Conservation (phyloP, 2,329 filamentous ascomycete genomes). For the Aspergillus clavatus region DNA sequence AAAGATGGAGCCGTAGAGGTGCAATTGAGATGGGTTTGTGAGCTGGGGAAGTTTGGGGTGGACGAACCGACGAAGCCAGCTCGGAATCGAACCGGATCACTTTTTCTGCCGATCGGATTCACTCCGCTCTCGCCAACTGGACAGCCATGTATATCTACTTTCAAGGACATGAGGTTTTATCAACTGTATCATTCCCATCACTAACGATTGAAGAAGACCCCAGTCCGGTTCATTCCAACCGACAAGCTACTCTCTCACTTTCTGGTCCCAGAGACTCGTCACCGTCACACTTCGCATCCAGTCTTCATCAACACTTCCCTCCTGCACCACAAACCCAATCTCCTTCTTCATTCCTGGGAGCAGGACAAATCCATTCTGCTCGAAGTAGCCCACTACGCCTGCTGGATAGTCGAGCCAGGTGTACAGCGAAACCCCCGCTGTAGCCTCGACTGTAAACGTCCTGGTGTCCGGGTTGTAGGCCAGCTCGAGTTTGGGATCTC, state of each 20-base stretch:
- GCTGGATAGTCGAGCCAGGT: conserved; percentile 53
- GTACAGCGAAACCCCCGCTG: conserved; percentile 47
- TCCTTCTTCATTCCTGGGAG: conserved; percentile 42
- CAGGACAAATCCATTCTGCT: conserved; percentile 52
- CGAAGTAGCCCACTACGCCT: conserved; percentile 48
- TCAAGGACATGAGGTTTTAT: no score
- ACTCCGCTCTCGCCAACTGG: neutral
- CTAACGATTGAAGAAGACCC: no score
- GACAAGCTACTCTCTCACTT: neutral
- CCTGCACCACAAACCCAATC: conserved; percentile 45
- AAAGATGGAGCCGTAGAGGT: neutral
- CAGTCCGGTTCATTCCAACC: no score
- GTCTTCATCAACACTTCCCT: conserved; percentile 39
- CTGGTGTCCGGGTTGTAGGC: conserved; percentile 25
- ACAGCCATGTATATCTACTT: no score
- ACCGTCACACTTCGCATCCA: conserved; percentile 49
- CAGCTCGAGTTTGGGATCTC: conserved; percentile 47
- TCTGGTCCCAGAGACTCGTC: conserved; percentile 50
- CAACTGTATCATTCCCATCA: no score
- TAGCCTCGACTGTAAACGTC: conserved; percentile 47
- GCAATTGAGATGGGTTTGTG: neutral
- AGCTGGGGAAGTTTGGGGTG: neutral
- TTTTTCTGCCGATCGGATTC: conserved; percentile 6
- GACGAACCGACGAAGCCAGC: neutral
- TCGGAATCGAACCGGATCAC: no score